Conservation (phyloP, 192 early-diverging fungal species). For the Coemansia sp. region DNA sequence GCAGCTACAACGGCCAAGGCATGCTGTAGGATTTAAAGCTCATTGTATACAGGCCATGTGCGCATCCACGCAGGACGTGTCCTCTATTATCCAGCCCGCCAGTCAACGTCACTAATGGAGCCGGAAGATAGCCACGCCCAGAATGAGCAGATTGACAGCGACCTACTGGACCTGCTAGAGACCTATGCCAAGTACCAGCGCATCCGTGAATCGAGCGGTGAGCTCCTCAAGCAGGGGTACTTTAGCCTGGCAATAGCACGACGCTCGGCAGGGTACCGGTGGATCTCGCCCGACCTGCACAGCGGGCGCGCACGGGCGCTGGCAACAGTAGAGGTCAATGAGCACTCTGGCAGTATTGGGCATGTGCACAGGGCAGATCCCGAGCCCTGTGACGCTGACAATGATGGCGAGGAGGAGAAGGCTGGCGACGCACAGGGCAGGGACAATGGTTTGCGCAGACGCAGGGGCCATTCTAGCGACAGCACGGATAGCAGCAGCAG, state of each 20-base stretch:
- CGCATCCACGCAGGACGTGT: no score
- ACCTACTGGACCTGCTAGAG: conserved; percentile 21
- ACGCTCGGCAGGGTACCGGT: conserved; percentile 39
- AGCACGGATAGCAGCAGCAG: background rate
- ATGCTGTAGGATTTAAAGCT: no score
- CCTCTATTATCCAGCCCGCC: no score
- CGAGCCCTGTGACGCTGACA: no score
- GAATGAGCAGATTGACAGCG: conserved; percentile 5
- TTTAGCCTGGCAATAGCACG: conserved; percentile 32
- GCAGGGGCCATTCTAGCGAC: no score
- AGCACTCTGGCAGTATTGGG: background rate
- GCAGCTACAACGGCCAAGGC: no score
- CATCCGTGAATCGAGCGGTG: conserved; percentile 1
- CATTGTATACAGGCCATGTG: no score
- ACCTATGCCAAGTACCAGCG: conserved; percentile 24
- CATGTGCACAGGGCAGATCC: background rate
- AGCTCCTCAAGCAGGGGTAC: conserved; percentile 18
- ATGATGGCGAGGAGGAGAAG: background rate
- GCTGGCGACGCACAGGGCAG: background rate
- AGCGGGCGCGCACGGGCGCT: conserved; percentile 26
- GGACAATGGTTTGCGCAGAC: background rate
- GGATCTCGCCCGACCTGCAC: conserved; percentile 40
- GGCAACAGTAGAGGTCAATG: conserved; percentile 15
- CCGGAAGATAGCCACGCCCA: background rate
- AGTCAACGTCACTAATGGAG: no score